Evolutionary conservation across 768 basidiomycete genomes (phyloP).

Genomic region (Tricholoma matsutake): DNA sequence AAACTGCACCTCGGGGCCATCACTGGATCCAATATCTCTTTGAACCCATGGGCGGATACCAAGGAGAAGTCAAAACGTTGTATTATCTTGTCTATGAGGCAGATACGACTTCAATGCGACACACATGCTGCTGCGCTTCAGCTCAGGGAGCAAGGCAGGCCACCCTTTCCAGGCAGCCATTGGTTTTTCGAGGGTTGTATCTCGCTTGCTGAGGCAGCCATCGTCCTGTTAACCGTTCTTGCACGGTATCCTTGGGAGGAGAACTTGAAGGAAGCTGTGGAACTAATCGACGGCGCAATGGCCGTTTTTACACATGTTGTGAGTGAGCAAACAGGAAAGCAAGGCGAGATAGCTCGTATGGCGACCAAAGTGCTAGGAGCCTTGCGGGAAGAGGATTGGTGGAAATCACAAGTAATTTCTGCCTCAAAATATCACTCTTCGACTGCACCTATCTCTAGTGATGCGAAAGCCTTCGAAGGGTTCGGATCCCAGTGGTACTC

Average conservation of each 20-base stretch:
- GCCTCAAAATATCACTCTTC: neutral
- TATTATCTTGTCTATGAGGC: constrained; percentile 37
- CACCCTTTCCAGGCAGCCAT: constrained; percentile 27
- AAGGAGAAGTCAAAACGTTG: constrained; percentile 36
- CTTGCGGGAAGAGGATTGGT: constrained; percentile 27
- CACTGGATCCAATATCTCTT: constrained; percentile 29
- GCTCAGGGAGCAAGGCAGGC: constrained; percentile 18
- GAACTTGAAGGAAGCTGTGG: constrained; percentile 34
- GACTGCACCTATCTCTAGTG: neutral
- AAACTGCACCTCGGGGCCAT: constrained; percentile 44
- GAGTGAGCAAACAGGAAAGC: constrained; percentile 31
- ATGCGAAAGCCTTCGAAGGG: neutral
- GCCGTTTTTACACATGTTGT: constrained; percentile 33
- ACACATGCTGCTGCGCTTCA: constrained; percentile 28
- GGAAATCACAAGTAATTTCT: constrained; percentile 12
- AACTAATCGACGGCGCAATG: constrained; percentile 36
- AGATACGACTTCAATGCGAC: constrained; percentile 42
- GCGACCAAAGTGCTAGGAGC: constrained; percentile 37
- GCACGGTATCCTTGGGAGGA: constrained; percentile 38
- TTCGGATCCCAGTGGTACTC: neutral
- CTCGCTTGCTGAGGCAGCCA: constrained; percentile 45
- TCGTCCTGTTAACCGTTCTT: constrained; percentile 42
- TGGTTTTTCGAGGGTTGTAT: constrained; percentile 45
- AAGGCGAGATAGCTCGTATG: constrained; percentile 36
- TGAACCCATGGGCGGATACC: constrained; percentile 23